Conservation (phyloP, 805 yeast species). For the Blastobotrys terrestris region DNA sequence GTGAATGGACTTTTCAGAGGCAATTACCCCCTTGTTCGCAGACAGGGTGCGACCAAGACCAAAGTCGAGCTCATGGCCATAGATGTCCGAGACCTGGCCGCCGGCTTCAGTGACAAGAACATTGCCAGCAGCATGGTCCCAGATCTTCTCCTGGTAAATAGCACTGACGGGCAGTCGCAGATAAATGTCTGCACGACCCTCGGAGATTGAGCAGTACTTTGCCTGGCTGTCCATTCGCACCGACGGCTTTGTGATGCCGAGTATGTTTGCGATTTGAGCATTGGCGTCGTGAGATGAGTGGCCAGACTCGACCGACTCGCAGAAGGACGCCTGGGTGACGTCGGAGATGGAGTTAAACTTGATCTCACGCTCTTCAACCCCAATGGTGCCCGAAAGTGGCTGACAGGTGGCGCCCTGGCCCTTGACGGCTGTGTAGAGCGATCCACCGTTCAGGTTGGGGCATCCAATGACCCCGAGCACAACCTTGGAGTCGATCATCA, state of each 20-base stretch:
- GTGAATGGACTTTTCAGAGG: constrained; percentile 53
- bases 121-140: constrained; percentile 99
- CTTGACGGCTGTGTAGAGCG: constrained; percentile 62
- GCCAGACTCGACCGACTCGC: constrained; percentile 93
- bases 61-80: constrained; percentile 69
- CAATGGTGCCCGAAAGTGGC: constrained; percentile 33
- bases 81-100: constrained; percentile 81
- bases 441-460: constrained; percentile 82
- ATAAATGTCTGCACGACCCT: constrained; percentile 90
- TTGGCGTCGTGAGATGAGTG: constrained; percentile 92
- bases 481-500: constrained; percentile 79
- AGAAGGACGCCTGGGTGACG: constrained; percentile 49
- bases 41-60: constrained; percentile 74
- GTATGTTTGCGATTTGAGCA: constrained; percentile 55
- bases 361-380: constrained; percentile 34
- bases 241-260: constrained; percentile 52
- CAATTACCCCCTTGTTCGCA: constrained; percentile 86
- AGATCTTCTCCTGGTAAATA: constrained; percentile 82
- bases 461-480: constrained; percentile 93
- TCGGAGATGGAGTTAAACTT: constrained; percentile 44
- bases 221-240: constrained; percentile 93
- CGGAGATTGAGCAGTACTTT: constrained; percentile 84
- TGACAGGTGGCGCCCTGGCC: constrained; percentile 61
- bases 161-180: constrained; percentile 76
- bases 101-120: constrained; percentile 84